A percentile compares a stretch with the other conserved stretches of the same genome.
Conservation (phyloP, 2,329 filamentous ascomycete genomes). For the Elsinoe perseae region DNA sequence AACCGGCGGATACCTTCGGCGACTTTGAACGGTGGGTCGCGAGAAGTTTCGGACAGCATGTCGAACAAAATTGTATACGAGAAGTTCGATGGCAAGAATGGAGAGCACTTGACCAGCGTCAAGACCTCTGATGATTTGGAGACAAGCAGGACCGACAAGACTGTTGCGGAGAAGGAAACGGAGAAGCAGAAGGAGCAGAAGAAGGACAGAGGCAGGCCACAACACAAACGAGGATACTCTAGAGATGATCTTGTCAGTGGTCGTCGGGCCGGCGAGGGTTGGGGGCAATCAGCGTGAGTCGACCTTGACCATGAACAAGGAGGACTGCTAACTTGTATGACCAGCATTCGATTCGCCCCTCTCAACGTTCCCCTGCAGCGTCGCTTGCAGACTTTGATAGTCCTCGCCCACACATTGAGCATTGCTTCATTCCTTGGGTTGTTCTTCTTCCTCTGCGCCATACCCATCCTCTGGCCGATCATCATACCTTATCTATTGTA, state of each 20-base stretch:
- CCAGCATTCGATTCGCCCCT: slow-evolving; percentile 75
- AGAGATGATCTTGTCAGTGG: slow-evolving; percentile 44
- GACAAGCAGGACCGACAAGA: slow-evolving; percentile 21
- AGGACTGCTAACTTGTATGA: neutral
- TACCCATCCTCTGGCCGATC: slow-evolving; percentile 84
- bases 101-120: slow-evolving; percentile 40
- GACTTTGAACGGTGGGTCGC: slow-evolving; percentile 9
- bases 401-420: slow-evolving; percentile 44
- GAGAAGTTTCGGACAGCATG: slow-evolving; percentile 11
- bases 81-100: slow-evolving; percentile 38
- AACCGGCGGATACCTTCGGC: slow-evolving; percentile 4
- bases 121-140: slow-evolving; percentile 35
- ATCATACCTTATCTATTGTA: slow-evolving; percentile 73
- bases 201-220: slow-evolving; percentile 20
- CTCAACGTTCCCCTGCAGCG: slow-evolving; percentile 57
- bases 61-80: slow-evolving; percentile 34
- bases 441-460: slow-evolving; percentile 87
- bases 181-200: slow-evolving; percentile 29
- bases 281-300: slow-evolving; percentile 42
- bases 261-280: slow-evolving; percentile 46
- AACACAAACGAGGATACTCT: slow-evolving; percentile 22
- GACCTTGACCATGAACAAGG: neutral
- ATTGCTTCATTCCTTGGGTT: slow-evolving; percentile 52
- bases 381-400: slow-evolving; percentile 43
- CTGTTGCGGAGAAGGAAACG: slow-evolving; percentile 24